Evolutionary conservation across 2,329 filamentous ascomycete genomes (phyloP), one percentile per base, ranked within the genome.

Genomic region (Ophiostoma piceae): DNA sequence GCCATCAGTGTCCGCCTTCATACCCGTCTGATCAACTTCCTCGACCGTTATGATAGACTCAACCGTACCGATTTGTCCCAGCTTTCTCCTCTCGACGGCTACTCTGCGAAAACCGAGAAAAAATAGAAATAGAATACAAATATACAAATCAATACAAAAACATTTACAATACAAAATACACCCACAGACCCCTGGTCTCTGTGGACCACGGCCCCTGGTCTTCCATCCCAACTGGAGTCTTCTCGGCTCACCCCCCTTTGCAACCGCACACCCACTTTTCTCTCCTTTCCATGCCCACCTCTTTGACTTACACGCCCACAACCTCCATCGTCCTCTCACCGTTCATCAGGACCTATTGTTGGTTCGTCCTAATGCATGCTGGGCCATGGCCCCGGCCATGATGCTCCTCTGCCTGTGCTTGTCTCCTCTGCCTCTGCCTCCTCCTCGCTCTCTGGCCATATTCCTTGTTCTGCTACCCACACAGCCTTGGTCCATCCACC

Each of bases 251-350:
- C 29, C 54, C 43, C 32, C 66, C 69, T 51, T 62, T 65, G 14
- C n/a, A 35, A 47, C 43, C 29, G 51, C 62, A 68, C 69, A 67
- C 37, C 60, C 66, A 60, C 51, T 65, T 65, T 43, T 51, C 22
- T 67, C 69, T 70, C 66, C 66, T 68, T 57, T 70, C 60, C 14
- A 29, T 62, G 41, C 19, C 66, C 51, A 37, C 43, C 67, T 37
- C 64, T 64, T 47, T 47, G 60, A 70, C 69, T 70, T 68, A 70
- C 69, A 70, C 51, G 67, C 69, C 37, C 32, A 67, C 43, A n/a
- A 41, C 39, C 39, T 41, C 47, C 16, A 2, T 22, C 14, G 4
- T 51, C 19, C 47, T 35, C 37, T 64, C 66, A 54, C 41, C 43
- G 37, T 70, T 41, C 51, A n/a, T 39, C 22, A 19, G 16, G 60